These are phyloP conservation scores for Coniferiporia weirii DNA, from an alignment of 1,284 basidiomycete species.

Conservation along the genomic window DNA sequence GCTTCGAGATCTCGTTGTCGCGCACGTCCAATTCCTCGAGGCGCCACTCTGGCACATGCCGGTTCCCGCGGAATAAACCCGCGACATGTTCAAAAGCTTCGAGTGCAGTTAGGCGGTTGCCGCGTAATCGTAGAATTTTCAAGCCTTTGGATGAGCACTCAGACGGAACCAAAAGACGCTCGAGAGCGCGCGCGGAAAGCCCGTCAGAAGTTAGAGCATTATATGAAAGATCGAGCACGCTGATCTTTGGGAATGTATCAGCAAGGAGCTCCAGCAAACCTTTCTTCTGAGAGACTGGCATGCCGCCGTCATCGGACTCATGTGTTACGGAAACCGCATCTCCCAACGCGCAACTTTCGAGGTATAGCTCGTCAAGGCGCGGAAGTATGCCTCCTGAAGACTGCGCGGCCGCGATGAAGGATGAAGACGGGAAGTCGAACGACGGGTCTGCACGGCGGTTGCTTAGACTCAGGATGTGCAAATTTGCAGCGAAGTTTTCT, in stretches of 20 bases:
- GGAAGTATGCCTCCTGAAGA: conserved; percentile 44
- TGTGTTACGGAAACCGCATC: conserved; percentile 47
- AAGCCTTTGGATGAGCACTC: conserved; percentile 42
- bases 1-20: conserved; percentile 68
- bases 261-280: conserved; percentile 52
- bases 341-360: conserved; percentile 64
- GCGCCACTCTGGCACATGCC: conserved; percentile 59
- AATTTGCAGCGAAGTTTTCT: conserved; percentile 55
- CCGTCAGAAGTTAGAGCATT: conserved; percentile 55
- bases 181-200: conserved; percentile 42
- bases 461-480: conserved; percentile 56
- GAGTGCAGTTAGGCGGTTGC: conserved; percentile 57
- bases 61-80: conserved; percentile 56
- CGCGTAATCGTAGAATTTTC: conserved; percentile 56
- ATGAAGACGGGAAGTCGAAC: conserved; percentile 46
- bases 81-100: conserved; percentile 58
- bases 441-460: conserved; percentile 61
- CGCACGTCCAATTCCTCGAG: conserved; percentile 74
- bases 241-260: conserved; percentile 61
- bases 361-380: conserved; percentile 58
- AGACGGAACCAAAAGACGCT: conserved; percentile 42
- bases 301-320: conserved; percentile 23
- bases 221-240: conserved; percentile 66
- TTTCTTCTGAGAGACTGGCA: conserved; percentile 41
- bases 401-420: conserved; percentile 22